Evolutionary conservation across 176 grass and related monocot species (phyloP).

Genomic region (Triticum turgidum): DNA sequence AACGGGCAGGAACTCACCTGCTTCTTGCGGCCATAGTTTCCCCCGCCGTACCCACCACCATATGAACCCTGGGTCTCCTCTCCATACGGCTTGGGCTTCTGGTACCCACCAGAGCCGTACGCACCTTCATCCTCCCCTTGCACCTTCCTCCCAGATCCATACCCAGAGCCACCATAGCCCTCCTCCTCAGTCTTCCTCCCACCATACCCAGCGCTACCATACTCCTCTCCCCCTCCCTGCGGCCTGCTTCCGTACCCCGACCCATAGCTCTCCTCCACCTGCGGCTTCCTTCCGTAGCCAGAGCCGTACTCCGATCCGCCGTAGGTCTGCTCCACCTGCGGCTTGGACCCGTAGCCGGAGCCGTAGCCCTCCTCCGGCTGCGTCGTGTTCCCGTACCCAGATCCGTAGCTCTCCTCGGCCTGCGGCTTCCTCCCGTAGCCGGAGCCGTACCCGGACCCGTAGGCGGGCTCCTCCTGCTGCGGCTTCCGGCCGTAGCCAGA

Average conservation of each 20-base stretch:
- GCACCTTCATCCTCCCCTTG: constrained; percentile 20
- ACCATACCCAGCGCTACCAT: constrained; percentile 44
- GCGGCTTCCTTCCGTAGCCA: constrained; percentile 25
- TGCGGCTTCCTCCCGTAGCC: constrained; percentile 52
- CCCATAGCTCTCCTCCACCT: constrained; percentile 22
- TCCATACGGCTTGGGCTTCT: constrained; percentile 44
- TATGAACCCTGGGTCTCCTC: constrained; percentile 40
- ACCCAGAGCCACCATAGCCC: constrained; percentile 51
- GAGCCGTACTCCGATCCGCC: constrained; percentile 12
- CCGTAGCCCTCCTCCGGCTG: constrained; percentile 34
- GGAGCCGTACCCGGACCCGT: constrained; percentile 12
- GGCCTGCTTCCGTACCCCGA: constrained; percentile 42
- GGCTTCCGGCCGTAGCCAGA: constrained; percentile 30
- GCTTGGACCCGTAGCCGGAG: constrained; percentile 6
- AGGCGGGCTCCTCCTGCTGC: constrained; percentile 31
- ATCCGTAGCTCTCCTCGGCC: constrained; percentile 28
- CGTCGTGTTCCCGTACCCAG: constrained; percentile 17
- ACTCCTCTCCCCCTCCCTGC: constrained; percentile 30
- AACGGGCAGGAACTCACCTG: constrained; percentile 40
- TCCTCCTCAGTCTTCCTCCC: constrained; percentile 42
- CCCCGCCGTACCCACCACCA: constrained; percentile 32
- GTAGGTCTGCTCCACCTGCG: constrained; percentile 7
- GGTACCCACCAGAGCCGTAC: constrained; percentile 43
- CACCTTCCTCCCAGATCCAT: constrained; percentile 37
- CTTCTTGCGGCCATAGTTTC: constrained; percentile 63